Evolutionary conservation across 2,329 filamentous ascomycete species (phyloP).

Genomic region (Cladosporium sp.): DNA sequence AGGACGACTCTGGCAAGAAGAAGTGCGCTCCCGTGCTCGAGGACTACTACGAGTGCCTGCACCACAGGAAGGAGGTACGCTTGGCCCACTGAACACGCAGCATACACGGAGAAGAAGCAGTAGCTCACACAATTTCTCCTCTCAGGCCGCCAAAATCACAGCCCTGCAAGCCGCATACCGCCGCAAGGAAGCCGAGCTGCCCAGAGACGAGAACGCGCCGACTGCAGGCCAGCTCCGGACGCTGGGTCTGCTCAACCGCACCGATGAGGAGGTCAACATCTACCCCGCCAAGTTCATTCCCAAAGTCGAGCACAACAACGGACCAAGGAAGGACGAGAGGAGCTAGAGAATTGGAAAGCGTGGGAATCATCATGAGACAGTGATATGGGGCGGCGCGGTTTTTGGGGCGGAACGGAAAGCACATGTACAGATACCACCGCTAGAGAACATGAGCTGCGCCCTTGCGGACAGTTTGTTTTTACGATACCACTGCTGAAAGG

Average conservation of each 20-base stretch:
- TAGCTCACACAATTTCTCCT: neutral
- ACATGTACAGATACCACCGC: constrained; percentile 14
- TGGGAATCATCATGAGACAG: constrained; percentile 14
- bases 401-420: constrained; percentile 12
- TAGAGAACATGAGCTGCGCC: constrained; percentile 12
- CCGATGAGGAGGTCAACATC: constrained; percentile 66
- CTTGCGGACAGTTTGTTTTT: constrained; percentile 9
- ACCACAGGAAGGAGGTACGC: constrained; percentile 96
- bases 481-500: constrained; percentile 14
- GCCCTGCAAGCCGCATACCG: constrained; percentile 80
- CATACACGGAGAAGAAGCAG: neutral
- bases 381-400: neutral
- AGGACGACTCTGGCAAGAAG: constrained; percentile 75
- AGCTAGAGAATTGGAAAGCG: neutral
- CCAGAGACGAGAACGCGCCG: constrained; percentile 69
- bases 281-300: constrained; percentile 42
- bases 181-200: constrained; percentile 68
- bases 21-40: constrained; percentile 83
- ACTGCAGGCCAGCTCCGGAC: constrained; percentile 83
- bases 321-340: constrained; percentile 5
- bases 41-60: constrained; percentile 98
- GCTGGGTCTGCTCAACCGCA: constrained; percentile 70
- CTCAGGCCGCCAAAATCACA: constrained; percentile 69
- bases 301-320: constrained; percentile 17
- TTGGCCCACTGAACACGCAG: neutral